Percentiles rank a stretch among this genome's conserved stretches.
Conservation (phyloP, 2,329 filamentous ascomycete genomes). For the Chrysoporthe deuterocubensis region DNA sequence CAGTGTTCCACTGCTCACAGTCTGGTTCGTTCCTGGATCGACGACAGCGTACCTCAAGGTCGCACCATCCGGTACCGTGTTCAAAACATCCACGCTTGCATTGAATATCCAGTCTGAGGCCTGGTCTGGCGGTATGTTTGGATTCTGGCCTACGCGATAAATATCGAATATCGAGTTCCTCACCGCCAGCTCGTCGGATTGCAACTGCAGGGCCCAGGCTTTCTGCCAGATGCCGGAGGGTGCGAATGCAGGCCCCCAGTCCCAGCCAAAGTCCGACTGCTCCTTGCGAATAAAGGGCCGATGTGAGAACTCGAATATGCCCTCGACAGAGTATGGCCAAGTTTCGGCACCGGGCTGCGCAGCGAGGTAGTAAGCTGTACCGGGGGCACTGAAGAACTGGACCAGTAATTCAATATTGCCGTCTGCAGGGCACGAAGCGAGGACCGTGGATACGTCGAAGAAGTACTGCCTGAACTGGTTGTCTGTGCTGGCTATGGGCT, state of each 20-base stretch:
- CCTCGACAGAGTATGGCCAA: constrained; percentile 55
- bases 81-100: constrained; percentile 62
- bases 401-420: constrained; percentile 48
- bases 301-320: constrained; percentile 55
- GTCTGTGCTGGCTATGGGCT: constrained; percentile 58
- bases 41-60: constrained; percentile 51
- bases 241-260: constrained; percentile 65
- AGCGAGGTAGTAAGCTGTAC: constrained; percentile 57
- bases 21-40: constrained; percentile 44
- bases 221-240: constrained; percentile 67
- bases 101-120: constrained; percentile 62
- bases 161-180: constrained; percentile 57
- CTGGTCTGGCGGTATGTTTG: constrained; percentile 62
- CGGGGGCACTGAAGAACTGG: constrained; percentile 58
- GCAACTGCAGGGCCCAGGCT: constrained; percentile 59
- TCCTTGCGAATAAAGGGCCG: constrained; percentile 63
- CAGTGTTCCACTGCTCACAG: constrained; percentile 44
- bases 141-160: constrained; percentile 61
- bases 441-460: constrained; percentile 56
- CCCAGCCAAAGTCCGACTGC: constrained; percentile 68
- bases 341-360: constrained; percentile 51
- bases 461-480: constrained; percentile 67
- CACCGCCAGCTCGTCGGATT: constrained; percentile 41
- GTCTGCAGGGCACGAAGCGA: constrained; percentile 45
- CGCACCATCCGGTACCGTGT: constrained; percentile 47